Evolutionary conservation across 2,329 filamentous ascomycete species (phyloP), one percentile per base, ranked within the genome.

Genomic region (Fusarium abutilonis): DNA sequence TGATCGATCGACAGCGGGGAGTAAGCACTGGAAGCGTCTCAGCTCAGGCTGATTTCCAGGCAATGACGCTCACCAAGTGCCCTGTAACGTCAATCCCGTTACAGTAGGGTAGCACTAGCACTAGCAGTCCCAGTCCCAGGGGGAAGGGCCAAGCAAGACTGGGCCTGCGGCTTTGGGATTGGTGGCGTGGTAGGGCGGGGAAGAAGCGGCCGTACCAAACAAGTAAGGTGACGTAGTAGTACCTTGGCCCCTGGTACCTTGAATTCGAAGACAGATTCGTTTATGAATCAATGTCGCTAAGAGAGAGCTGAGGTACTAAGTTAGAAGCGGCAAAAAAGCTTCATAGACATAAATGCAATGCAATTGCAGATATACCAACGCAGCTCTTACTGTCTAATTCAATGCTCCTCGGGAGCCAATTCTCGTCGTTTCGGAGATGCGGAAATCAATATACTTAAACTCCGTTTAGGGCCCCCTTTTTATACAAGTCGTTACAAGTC

Each of bases 1-100:
- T 6, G 23, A 64, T 64, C 51, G 60, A 64, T 64, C 60, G 61
- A 52, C 61, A 56, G 61, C 51, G 60, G 61, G 61, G 61, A 50
- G 44, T 45, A 43, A 36, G 50, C 26, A 42, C 47, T 50, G 29
- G 38, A 50, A 40, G 45, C 45, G 45, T 38, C 34, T 61, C 60
- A 64, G 60, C 56, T 62, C 56, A 57, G 59, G 59, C 57, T 31
- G 52, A 56, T 21, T 57, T 45, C 48, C 36, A 51, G 43, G 51
- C 39, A 45, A 57, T 65, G 51, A 64, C 60, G 43, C 62, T 38
- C 35, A 44, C 60, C 36, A 56, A 40, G 29, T 45, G 56, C 42
- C 51, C 52, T 61, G 45, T 51, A 62, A 52, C 28, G 23, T 26
- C 23, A 26, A 26, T 26, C 17, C 17, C 28, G 43, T 56, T 52